Percentiles rank a stretch among this genome's conserved stretches.
phyloP scores from a whole-genome alignment of 768 basidiomycete genomes.

The Leccinum imitatum region DNA sequence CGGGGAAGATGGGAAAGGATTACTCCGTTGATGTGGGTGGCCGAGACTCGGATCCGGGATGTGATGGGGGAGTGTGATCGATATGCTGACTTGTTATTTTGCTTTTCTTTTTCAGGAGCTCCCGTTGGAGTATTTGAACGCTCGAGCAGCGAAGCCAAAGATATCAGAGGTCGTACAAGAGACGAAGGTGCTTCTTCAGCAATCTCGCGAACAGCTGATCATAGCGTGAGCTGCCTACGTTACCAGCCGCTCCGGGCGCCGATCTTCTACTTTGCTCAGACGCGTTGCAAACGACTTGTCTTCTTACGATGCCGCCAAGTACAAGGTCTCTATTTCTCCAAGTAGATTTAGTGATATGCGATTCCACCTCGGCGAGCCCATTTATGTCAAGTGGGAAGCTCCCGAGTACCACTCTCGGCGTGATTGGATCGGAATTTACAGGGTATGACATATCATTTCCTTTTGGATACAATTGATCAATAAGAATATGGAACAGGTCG shows the following conservation, averaged over 20 bases:
- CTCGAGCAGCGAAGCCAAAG: slow-evolving; percentile 69
- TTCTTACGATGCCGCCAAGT: slow-evolving; percentile 76
- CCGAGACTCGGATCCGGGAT: neutral
- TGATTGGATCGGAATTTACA: slow-evolving; percentile 96
- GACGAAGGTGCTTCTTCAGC: slow-evolving; percentile 86
- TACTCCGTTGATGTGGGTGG: slow-evolving; percentile 85
- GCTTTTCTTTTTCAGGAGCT: slow-evolving; percentile 55
- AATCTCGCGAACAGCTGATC: slow-evolving; percentile 86
- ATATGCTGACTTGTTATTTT: neutral
- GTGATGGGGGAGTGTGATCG: neutral
- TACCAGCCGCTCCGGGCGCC: slow-evolving; percentile 2
- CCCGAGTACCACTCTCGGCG: slow-evolving; percentile 82
- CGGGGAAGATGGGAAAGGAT: slow-evolving; percentile 91
- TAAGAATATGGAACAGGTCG: slow-evolving; percentile 52
- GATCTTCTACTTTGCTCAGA: slow-evolving; percentile 33
- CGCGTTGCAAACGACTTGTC: slow-evolving; percentile 83
- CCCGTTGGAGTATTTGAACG: slow-evolving; percentile 71
- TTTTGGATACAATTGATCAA: neutral
- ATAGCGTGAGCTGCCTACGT: slow-evolving; percentile 67
- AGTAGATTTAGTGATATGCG: slow-evolving; percentile 48
- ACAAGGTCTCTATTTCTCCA: slow-evolving; percentile 63
- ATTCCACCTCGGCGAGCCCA: slow-evolving; percentile 91
- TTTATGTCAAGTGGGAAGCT: slow-evolving; percentile 83
- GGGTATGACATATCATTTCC: slow-evolving; percentile 42
- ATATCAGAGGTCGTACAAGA: slow-evolving; percentile 91